A percentile compares a stretch with the other conserved stretches of the same genome.
Evolutionary conservation across 139 green algal species (phyloP).

Genomic region (Chlamydomonas eustigma): DNA sequence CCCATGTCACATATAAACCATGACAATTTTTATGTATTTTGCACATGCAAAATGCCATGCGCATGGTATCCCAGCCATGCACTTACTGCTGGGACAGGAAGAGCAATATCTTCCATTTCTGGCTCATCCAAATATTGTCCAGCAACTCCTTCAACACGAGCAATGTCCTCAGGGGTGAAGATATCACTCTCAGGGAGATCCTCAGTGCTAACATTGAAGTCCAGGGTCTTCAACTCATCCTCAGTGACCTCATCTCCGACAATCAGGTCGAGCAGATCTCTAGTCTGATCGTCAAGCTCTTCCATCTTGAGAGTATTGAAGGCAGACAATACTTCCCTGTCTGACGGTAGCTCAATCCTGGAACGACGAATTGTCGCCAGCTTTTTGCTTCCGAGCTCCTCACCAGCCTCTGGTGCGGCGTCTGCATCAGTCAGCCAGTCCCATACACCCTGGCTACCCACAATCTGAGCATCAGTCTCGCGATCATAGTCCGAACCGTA

Average conservation of each 20-base stretch:
- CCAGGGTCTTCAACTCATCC: slow-evolving; percentile 26
- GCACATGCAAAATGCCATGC: too few relatives aligned
- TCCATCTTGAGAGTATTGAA: slow-evolving; percentile 22
- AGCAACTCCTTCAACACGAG: not conserved
- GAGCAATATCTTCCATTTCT: not conserved
- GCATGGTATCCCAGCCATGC: too few relatives aligned
- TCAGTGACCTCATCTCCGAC: slow-evolving; percentile 29
- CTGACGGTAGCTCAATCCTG: not conserved
- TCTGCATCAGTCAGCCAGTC: slow-evolving; percentile 29
- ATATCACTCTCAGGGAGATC: slow-evolving; percentile 3
- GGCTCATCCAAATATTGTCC: not conserved
- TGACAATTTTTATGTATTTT: too few relatives aligned
- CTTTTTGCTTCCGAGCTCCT: not conserved
- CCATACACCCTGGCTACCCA: slow-evolving; percentile 19
- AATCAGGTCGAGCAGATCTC: slow-evolving; percentile 34
- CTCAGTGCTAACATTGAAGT: slow-evolving; percentile 16
- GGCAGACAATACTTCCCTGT: slow-evolving; percentile 4
- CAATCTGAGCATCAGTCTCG: not conserved
- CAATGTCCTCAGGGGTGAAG: slow-evolving; percentile 5
- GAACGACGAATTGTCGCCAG: not conserved
- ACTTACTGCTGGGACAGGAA: too few relatives aligned
- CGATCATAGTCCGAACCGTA: slow-evolving; percentile 9
- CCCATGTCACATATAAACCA: too few relatives aligned
- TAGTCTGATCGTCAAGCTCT: slow-evolving; percentile 23
- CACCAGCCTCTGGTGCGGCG: slow-evolving; percentile 7